phyloP scores from a whole-genome alignment of 306 rosid species.

The Lupinus albus region DNA sequence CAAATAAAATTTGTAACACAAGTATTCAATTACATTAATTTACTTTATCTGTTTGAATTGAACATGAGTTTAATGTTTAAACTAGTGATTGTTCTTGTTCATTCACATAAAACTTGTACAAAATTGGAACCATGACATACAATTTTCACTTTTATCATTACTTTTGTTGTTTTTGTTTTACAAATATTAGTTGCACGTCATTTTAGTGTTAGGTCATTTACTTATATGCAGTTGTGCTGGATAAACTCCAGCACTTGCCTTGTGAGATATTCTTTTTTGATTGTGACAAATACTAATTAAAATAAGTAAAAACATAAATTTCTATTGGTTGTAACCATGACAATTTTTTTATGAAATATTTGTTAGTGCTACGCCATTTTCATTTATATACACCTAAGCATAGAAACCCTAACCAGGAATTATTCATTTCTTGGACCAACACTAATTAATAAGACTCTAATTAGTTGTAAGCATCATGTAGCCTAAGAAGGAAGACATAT shows the following conservation, averaged over 20 bases:
- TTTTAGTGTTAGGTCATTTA: neutral
- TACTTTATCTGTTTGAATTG: slow-evolving; percentile 11
- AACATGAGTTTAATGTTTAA: slow-evolving; percentile 2
- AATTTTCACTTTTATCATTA: neutral
- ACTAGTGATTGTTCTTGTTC: slow-evolving; percentile 20
- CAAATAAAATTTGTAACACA: slow-evolving; percentile 30
- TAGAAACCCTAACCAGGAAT: too few species aligned
- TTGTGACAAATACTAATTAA: neutral
- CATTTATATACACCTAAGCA: too few species aligned
- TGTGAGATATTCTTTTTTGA: neutral
- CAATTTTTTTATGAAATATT: too few species aligned
- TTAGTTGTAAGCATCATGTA: neutral
- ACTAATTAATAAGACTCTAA: too few species aligned
- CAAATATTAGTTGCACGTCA: slow-evolving; percentile 23
- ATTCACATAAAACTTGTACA: neutral
- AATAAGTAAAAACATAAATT: too few species aligned
- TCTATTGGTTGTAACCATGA: too few species aligned
- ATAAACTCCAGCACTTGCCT: slow-evolving; percentile 7
- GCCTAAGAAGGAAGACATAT: slow-evolving; percentile 7
- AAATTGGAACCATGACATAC: slow-evolving; percentile 30
- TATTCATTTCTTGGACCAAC: too few species aligned
- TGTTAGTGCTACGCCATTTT: too few species aligned
- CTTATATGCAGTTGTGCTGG: neutral
- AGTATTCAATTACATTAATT: slow-evolving; percentile 16
- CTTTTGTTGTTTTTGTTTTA: neutral